Evolutionary conservation across 345 rosid species (phyloP).

Genomic region (Eucalyptus shirleyi): DNA sequence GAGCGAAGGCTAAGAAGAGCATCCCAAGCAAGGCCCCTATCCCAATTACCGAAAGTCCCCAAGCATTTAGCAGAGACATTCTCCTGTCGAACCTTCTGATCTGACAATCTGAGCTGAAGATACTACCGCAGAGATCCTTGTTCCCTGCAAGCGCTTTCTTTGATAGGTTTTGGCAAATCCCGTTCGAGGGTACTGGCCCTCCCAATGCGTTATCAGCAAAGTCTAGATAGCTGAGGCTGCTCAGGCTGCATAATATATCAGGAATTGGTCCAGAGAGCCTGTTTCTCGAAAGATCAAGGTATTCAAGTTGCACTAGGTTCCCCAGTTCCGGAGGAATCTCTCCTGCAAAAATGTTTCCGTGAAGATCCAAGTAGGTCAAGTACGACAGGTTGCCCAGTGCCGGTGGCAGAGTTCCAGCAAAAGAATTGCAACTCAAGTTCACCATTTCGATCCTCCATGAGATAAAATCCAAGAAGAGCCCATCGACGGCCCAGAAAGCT

Average conservation of each 20-base stretch:
- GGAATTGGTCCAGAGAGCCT: slow-evolving; percentile 57
- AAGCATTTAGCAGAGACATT: slow-evolving; percentile 19
- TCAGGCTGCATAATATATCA: slow-evolving; percentile 32
- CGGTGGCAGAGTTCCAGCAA: slow-evolving; percentile 38
- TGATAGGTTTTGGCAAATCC: slow-evolving; percentile 47
- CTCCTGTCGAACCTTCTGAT: slow-evolving; percentile 8
- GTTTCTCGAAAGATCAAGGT: slow-evolving; percentile 54
- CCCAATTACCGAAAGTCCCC: slow-evolving; percentile 37
- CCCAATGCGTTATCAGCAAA: slow-evolving; percentile 41
- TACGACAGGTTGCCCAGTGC: slow-evolving; percentile 59
- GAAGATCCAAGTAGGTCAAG: slow-evolving; percentile 56
- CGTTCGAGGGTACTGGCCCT: slow-evolving; percentile 51
- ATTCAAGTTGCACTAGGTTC: slow-evolving; percentile 51
- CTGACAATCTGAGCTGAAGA: slow-evolving; percentile 33
- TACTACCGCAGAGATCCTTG: slow-evolving; percentile 45
- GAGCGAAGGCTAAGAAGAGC: slow-evolving; percentile 12
- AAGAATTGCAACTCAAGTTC: slow-evolving; percentile 56
- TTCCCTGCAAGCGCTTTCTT: slow-evolving; percentile 40
- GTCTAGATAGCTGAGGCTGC: slow-evolving; percentile 29
- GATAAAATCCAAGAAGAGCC: slow-evolving; percentile 25
- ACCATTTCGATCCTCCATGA: slow-evolving; percentile 56
- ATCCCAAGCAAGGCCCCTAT: slow-evolving; percentile 26
- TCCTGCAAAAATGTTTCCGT: slow-evolving; percentile 43
- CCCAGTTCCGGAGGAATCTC: slow-evolving; percentile 51
- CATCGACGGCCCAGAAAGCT: slow-evolving; percentile 34